Base-by-base conservation (phyloP, 2,329 filamentous ascomycete genomes). In the Aspergillus pseudoglaucus region DNA sequence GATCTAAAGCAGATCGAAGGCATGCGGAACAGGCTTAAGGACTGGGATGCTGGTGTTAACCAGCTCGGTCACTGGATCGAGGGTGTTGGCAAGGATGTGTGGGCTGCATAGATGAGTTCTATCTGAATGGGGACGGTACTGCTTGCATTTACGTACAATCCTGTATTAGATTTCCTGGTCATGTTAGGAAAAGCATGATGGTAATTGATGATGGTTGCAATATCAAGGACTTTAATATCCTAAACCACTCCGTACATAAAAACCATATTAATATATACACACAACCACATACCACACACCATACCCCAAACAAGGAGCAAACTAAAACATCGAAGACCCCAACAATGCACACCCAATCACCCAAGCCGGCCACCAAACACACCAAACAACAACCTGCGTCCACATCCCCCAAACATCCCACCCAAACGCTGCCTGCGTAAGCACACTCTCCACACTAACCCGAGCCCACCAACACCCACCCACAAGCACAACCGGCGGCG, bases 1-100 rank as follows among this genome's bases (percentile, higher is more conserved):
- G 93, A 97, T 69, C 89, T 90, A 83, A 84, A 83, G 70, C 93
- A 97, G 76, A 95, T 98, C 60, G 88, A 87, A 62, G 88, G 84
- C 62, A 96, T 98, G 91, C 82, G 88, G 61, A 78, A 82, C 64
- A 79, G 93, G 59, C 73, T 98, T 64, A 84, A 86, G 66, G 91
- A 98, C 62, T 98, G 93, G 93, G 90, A 96, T 67, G 84, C 85
- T 44, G 95, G 90, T 65, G 91, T 98, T 55, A 96, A 97, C 68
- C 85, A 93, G 70, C 78, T 98, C 48, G 91, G 91, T 54, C 93
- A 95, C 74, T 97, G 90, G 90, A 95, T 97, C 64, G 91, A 97
- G 76, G 81, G 83, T 18, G 87, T 88, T 30, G 91, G 91, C 8
- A 89, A 94, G 75, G 91, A 96, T 70, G 90, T 97, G 37, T 97